Evolutionary conservation across 139 green algal genomes (phyloP), one percentile per base, ranked within the genome.

Genomic region (Picochlorum costavermella): DNA sequence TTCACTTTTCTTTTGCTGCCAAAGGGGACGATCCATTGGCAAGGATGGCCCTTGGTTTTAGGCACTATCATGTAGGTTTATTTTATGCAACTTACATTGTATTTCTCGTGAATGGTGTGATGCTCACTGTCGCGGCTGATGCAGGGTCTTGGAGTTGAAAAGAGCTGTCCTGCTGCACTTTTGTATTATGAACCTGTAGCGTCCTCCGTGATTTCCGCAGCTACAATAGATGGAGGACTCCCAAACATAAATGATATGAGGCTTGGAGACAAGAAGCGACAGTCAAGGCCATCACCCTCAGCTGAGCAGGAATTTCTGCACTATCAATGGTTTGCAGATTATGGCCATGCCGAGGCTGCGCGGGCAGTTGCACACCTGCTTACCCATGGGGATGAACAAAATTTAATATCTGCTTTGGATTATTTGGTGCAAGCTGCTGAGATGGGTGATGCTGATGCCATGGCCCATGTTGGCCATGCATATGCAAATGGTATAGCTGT

Each of bases 181-280:
- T 55, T 90, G 37, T 97, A 97, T 78, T 96, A 96, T 71, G 69
- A 81, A 37, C 81, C 83, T 1, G 87, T 87, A 25, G 88, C 86
- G 16, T 79, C 89, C 61, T 37, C 68, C 40, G 81, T 88, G 43
- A 11, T 79, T 6, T 33, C 37, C 37, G 26, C 44, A 43, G 71
- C 71, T 2, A 59, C 46, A 23, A 1, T 59, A 28, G 36, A 16
- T 17, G 65, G 71, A 17, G 49, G 69, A 17, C 62, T 80, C 46
- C 69, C 73, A 16, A 56, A 56, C 20, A 37, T 69, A n/a, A 50
- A 30, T 12, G 11, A 36, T 6, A 33, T 14, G 10, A 17, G 70
- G 17, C 12, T 61, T 13, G 28, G 13, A 4, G 44, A 57, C 20
- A 33, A 25, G 3, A 63, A n/a, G 23, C 10, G n/a, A 9, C 11